These are phyloP conservation scores for Gardenia jasminoides DNA, from an alignment of 257 asterid species.

Conservation along the genomic window DNA sequence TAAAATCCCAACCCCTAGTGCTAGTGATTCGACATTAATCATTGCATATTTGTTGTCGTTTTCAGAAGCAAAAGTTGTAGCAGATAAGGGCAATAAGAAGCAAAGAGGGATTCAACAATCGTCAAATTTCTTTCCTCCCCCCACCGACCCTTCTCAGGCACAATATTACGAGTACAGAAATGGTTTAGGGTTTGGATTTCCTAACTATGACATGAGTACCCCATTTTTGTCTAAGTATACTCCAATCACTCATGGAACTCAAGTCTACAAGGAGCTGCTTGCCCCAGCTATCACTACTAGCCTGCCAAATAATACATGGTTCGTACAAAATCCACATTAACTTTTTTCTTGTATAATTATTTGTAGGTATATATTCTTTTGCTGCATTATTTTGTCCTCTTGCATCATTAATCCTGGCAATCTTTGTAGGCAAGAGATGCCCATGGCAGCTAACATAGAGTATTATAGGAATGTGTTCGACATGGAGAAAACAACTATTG, in stretches of 20 bases:
- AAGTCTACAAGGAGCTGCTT: neutral
- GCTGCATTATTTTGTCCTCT: too few species aligned
- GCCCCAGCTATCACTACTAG: neutral
- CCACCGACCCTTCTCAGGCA: neutral
- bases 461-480: constrained; percentile 14
- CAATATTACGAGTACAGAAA: neutral
- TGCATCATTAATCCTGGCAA: too few species aligned
- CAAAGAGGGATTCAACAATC: constrained; percentile 11
- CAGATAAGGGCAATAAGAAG: neutral
- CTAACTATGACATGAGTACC: neutral
- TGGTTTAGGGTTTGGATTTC: neutral
- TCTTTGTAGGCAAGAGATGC: too few species aligned
- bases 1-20: neutral
- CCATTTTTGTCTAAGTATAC: neutral
- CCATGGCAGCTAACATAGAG: constrained; percentile 11
- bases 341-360: neutral
- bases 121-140: neutral
- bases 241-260: neutral
- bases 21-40: neutral
- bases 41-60: neutral
- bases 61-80: constrained; percentile 7
- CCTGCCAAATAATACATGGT: constrained; percentile 17
- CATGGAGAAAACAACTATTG: too few species aligned
- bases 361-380: too few species aligned
- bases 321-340: neutral